These are phyloP conservation scores for Nakazawaea ernobii DNA, from an alignment of 805 yeast species.

Conservation along the genomic window DNA sequence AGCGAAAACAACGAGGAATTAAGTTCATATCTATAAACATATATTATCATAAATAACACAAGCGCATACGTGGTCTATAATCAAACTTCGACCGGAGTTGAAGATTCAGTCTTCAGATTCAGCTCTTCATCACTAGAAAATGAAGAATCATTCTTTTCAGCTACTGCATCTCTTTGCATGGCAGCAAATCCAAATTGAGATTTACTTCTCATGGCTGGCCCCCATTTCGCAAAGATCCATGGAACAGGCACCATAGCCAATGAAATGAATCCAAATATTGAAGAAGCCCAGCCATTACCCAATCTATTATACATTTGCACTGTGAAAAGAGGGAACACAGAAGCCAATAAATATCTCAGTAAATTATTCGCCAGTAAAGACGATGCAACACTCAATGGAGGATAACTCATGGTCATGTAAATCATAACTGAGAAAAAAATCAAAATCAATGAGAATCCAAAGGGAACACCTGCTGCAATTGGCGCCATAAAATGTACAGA, in stretches of 20 bases:
- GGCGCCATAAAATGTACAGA: slow-evolving; percentile 75
- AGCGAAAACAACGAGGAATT: not conserved
- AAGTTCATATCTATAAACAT: not conserved
- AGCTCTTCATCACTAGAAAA: not conserved
- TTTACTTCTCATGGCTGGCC: slow-evolving; percentile 46
- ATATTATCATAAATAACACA: no score
- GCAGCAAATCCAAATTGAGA: slow-evolving; percentile 62
- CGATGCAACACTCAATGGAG: slow-evolving; percentile 76
- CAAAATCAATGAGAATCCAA: slow-evolving; percentile 69
- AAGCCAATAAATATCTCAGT: slow-evolving; percentile 66
- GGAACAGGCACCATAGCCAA: slow-evolving; percentile 72
- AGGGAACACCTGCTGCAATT: slow-evolving; percentile 68
- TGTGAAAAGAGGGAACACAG: slow-evolving; percentile 80
- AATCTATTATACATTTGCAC: slow-evolving; percentile 74
- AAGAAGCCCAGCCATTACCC: slow-evolving; percentile 75
- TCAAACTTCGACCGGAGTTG: not conserved
- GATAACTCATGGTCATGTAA: slow-evolving; percentile 66
- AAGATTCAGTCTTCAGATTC: not conserved
- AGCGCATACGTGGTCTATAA: no score
- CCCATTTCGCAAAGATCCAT: slow-evolving; percentile 58
- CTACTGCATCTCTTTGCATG: slow-evolving; percentile 28
- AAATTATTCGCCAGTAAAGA: slow-evolving; percentile 86
- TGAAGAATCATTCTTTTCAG: slow-evolving; percentile 6
- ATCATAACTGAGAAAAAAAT: slow-evolving; percentile 66
- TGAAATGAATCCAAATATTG: slow-evolving; percentile 59